phyloP scores from a whole-genome alignment of 176 grass and related monocot genomes.

The Avena insularis region DNA sequence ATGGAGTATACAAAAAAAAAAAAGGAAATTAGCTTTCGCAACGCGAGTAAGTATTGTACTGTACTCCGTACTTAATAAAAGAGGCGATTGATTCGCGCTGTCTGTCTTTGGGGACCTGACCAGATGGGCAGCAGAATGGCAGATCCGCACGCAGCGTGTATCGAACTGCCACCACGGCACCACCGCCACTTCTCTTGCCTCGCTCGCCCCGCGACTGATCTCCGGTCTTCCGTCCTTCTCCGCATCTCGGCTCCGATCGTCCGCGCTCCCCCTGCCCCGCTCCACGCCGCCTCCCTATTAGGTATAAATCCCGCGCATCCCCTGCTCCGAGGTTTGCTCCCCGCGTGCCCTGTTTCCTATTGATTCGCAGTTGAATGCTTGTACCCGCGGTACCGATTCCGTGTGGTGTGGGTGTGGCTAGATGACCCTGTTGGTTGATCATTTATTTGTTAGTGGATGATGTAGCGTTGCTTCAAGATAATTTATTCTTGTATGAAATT shows the following conservation, averaged over 20 bases:
- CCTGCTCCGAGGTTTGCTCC: background rate
- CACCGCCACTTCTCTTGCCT: background rate
- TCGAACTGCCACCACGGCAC: background rate
- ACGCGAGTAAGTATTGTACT: no score
- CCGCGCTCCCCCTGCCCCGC: background rate
- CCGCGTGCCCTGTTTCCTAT: background rate
- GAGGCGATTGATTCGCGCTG: background rate
- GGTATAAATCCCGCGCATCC: background rate
- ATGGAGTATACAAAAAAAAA: no score
- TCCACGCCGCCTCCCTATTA: background rate
- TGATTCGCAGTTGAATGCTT: background rate
- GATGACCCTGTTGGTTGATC: background rate
- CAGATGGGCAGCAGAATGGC: constrained; percentile 9
- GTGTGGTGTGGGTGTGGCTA: background rate
- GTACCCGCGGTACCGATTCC: no score
- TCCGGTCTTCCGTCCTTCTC: background rate
- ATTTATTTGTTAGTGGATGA: background rate
- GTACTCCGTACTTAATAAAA: background rate
- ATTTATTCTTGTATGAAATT: background rate
- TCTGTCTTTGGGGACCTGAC: background rate
- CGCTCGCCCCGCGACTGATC: background rate
- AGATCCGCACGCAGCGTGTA: constrained; percentile 3
- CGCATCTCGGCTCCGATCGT: background rate
- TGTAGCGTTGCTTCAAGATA: background rate
- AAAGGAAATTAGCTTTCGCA: no score